Base-by-base conservation (phyloP, 441 rosid genomes). In the Theobroma grandiflorum region DNA sequence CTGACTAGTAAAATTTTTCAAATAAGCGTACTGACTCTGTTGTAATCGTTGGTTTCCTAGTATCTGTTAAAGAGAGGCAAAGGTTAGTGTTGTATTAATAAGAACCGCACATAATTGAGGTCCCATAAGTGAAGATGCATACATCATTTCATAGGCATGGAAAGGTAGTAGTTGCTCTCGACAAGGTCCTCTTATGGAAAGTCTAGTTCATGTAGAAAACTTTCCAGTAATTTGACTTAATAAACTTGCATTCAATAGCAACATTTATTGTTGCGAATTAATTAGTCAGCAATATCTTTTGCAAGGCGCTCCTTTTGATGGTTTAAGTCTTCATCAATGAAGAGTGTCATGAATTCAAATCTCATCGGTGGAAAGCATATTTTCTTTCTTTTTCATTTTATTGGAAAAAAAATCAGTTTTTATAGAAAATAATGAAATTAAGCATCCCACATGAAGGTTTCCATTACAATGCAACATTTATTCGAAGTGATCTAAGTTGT, bases 81-180 rank as follows among this genome's bases (percentile, higher is more conserved):
- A 31, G 16, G 18, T 31, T 31, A 33, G 4, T 62, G 66, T 12
- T 31, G 40, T 31, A 4, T 11, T 3, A 59, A 22, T 59, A 26
- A 22, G 64, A 59, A 26, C 64, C 37, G 37, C 37, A 59, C 14
- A 6, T 9, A 62, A 22, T 59, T 33, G 31, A 31, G 15, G 18
- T 62, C 16, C 66, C 66, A 2, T 62, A 16, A 12, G n/a, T 0
- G 18, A 62, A 40, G 66, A 33, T 14, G 4, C 40, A 26, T 14
- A 14, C 38, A 69, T 47, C 74, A 47, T 35, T 69, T 69, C 57
- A 26, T 47, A 69, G 74, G 57, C 40, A 14, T 26, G 16, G 55
- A 7, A 47, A 15, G 57, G 16, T 62, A 33, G 40, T 31, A 62
- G 40, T 33, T 12, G 66, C 38, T 33, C n/a, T 61, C 66, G 31